These are phyloP conservation scores for Sarcodon aspratus DNA, from an alignment of 768 basidiomycete genomes.

Conservation along the genomic window DNA sequence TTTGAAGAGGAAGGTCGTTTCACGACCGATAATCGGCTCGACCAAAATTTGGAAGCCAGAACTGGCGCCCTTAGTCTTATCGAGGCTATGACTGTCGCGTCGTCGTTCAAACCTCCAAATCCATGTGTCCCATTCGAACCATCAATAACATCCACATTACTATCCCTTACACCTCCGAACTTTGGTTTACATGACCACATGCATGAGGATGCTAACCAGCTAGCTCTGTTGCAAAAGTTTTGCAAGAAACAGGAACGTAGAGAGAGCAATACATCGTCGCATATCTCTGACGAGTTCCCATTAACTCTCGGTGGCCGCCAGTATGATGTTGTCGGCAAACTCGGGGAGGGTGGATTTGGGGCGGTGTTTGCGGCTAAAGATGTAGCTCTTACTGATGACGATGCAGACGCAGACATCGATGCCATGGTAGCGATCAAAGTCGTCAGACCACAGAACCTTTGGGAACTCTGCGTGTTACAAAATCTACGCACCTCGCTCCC, in stretches of 20 bases:
- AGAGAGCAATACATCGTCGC: conserved; percentile 17
- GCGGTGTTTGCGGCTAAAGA: conserved; percentile 83
- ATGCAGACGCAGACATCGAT: conserved; percentile 40
- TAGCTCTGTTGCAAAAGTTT: conserved; percentile 67
- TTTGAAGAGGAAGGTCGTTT: conserved; percentile 1
- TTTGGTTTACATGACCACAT: conserved; percentile 50
- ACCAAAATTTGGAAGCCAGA: conserved; percentile 35
- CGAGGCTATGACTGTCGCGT: conserved; percentile 49
- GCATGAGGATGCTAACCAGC: conserved; percentile 38
- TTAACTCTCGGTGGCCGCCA: conserved; percentile 51
- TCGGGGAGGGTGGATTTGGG: conserved; percentile 96
- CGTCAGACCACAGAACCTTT: conserved; percentile 77
- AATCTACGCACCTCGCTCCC: conserved; percentile 65
- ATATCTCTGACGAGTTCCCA: conserved; percentile 30
- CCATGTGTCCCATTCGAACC: conserved; percentile 83
- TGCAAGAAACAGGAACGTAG: conserved; percentile 31
- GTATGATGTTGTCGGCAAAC: conserved; percentile 71
- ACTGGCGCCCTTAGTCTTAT: conserved; percentile 54
- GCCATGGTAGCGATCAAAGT: conserved; percentile 81
- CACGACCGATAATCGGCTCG: conserved; percentile 4
- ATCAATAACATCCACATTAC: conserved; percentile 45
- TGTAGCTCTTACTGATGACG: conserved; percentile 27
- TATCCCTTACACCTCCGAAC: conserved; percentile 54
- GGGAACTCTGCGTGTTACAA: conserved; percentile 87
- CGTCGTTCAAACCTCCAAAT: conserved; percentile 66